Evolutionary conservation across 768 basidiomycete species (phyloP).

Genomic region (Plicaturopsis crispa): DNA sequence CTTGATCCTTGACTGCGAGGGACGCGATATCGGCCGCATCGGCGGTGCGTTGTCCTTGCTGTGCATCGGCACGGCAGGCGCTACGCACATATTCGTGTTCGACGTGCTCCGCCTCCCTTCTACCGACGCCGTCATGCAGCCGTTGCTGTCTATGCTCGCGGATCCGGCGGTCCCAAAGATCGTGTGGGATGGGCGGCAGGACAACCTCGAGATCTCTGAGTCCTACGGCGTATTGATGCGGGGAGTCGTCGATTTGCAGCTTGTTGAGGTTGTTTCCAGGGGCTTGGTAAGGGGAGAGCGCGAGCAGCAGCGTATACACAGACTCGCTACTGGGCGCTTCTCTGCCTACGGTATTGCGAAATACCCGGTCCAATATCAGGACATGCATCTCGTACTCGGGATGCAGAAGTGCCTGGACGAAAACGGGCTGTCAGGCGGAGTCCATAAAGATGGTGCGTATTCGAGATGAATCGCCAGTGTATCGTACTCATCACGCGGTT

Average conservation of each 20-base stretch:
- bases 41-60: slow-evolving; percentile 27
- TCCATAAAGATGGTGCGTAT: slow-evolving; percentile 25
- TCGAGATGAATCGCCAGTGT: too few relatives aligned
- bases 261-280: slow-evolving; percentile 29
- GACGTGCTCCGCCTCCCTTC: slow-evolving; percentile 23
- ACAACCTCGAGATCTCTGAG: slow-evolving; percentile 26
- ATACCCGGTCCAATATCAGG: slow-evolving; percentile 16
- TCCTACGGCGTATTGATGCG: slow-evolving; percentile 19
- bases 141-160: slow-evolving; percentile 20
- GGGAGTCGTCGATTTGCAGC: slow-evolving; percentile 31
- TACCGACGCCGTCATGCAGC: slow-evolving; percentile 12
- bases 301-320: slow-evolving; percentile 17
- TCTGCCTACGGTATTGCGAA: slow-evolving; percentile 15
- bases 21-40: slow-evolving; percentile 21
- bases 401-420: slow-evolving; percentile 25
- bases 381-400: slow-evolving; percentile 26
- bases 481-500: too few relatives aligned
- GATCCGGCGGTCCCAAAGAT: slow-evolving; percentile 24
- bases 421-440: slow-evolving; percentile 13
- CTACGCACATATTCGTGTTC: slow-evolving; percentile 26
- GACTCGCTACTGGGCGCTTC: slow-evolving; percentile 18
- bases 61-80: slow-evolving; percentile 23
- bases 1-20: slow-evolving; percentile 33
- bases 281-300: slow-evolving; percentile 14
- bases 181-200: slow-evolving; percentile 35